Evolutionary conservation across 495 filamentous ascomycete species (phyloP).

Genomic region (Sporormia fimetaria): DNA sequence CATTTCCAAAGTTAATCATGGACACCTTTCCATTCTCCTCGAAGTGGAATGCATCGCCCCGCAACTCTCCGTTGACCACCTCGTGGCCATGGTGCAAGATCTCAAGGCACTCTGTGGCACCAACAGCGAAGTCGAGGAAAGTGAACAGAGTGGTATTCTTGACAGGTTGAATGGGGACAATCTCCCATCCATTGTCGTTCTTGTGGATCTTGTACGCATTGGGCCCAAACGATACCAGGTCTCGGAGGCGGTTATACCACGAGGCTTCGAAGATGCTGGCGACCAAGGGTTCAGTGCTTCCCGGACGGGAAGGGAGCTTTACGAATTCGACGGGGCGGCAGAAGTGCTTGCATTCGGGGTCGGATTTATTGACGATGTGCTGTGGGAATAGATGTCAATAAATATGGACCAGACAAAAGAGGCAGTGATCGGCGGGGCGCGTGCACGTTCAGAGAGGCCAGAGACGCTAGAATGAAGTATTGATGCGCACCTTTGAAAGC

Average conservation of each 20-base stretch:
- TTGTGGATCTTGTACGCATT: conserved; percentile 37
- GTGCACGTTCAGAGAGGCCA: background rate
- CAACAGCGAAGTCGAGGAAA: conserved; percentile 83
- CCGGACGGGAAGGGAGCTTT: conserved; percentile 49
- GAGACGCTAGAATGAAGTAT: too few relatives aligned
- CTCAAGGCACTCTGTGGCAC: conserved; percentile 72
- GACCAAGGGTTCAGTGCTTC: conserved; percentile 52
- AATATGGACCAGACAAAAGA: too few relatives aligned
- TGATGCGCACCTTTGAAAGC: conserved; percentile 48
- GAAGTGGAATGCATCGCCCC: conserved; percentile 81
- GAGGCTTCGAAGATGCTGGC: conserved; percentile 72
- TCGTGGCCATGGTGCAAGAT: conserved; percentile 73
- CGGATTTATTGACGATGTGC: conserved; percentile 55
- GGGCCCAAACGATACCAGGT: conserved; percentile 63
- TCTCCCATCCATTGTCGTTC: conserved; percentile 21
- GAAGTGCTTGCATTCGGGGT: conserved; percentile 63
- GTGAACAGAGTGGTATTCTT: conserved; percentile 54
- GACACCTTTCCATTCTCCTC: conserved; percentile 59
- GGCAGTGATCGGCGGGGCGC: too few relatives aligned
- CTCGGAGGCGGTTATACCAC: conserved; percentile 58
- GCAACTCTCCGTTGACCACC: conserved; percentile 76
- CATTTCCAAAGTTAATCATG: conserved; percentile 73
- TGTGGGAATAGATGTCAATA: too few relatives aligned
- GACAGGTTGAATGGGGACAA: conserved; percentile 28
- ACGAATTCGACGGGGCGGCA: conserved; percentile 63